phyloP scores from a whole-genome alignment of 441 rosid genomes.

The Raphanus hybrid region DNA sequence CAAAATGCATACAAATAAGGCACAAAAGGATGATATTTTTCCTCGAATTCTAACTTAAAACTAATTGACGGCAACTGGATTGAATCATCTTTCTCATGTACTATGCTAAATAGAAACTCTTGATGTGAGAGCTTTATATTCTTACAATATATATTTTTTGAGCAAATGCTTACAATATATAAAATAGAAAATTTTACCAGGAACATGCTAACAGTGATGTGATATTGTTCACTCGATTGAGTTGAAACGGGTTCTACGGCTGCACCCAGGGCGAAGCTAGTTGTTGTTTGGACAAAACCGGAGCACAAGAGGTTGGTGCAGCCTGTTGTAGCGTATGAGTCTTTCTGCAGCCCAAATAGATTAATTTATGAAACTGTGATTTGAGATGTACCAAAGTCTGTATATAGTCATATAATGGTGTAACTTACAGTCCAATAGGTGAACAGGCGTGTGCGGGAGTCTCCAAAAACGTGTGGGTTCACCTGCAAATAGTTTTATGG shows the following conservation, averaged over 20 bases:
- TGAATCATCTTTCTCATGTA: too few species aligned
- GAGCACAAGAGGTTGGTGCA: conserved; percentile 79
- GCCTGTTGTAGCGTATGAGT: conserved; percentile 60
- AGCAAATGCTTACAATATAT: background rate
- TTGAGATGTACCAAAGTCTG: background rate
- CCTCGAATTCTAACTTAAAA: too few species aligned
- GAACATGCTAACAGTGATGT: conserved; percentile 52
- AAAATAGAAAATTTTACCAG: conserved; percentile 45
- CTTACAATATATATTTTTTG: too few species aligned
- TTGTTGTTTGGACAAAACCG: conserved; percentile 75
- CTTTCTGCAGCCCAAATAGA: conserved; percentile 47
- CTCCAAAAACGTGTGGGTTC: conserved; percentile 68
- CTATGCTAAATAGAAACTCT: too few species aligned
- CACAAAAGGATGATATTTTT: background rate
- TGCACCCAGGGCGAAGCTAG: conserved; percentile 63
- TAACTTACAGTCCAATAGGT: conserved; percentile 74
- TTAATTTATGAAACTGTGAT: background rate
- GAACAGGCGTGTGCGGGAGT: conserved; percentile 57
- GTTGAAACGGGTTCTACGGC: conserved; percentile 63
- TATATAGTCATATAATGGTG: conserved; percentile 8
- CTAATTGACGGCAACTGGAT: too few species aligned
- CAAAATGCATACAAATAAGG: background rate
- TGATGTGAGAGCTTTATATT: too few species aligned
- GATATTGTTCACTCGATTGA: conserved; percentile 45
- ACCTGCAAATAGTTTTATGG: conserved; percentile 49